Base-by-base conservation (phyloP, 176 grass and related monocot species). In the Luzula sylvatica region DNA sequence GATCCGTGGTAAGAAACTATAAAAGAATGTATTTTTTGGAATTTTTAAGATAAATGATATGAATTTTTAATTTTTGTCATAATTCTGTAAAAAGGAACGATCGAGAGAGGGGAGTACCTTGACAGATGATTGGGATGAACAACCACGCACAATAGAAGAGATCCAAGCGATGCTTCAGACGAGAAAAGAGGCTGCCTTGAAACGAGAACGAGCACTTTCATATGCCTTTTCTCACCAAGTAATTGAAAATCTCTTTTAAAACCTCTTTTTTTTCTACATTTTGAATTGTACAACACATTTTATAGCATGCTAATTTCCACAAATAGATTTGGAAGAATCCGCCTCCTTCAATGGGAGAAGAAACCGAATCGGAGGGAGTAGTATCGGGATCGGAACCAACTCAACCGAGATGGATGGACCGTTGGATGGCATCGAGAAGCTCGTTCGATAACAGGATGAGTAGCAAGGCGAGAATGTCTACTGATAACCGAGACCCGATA, bases 141-240 rank as follows among this genome's bases (percentile, higher is more conserved):
- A 78, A 53, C 78, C 85, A 21, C 60, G 72, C 46, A 98, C 85
- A 3, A 83, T 90, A 13, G 81, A 90, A 70, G 92, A 98, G 58
- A 98, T 98, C 73, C 92, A 98, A 35, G 75, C 81, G 1, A 82
- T 86, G 81, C 61, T 98, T 29, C 85, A 90, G 55, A 82, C 60
- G 0, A 72, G 90, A 56, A 82, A 86, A 50, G 90, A 89, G 44
- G 84, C 90, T 4, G 77, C 77, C 18, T 69, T 96, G 44, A 89
- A 96, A 57, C 80, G 90, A 15, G 90, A 96, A 67, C 71, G 77
- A 20, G 85, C 90, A 15, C 84, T 96, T 16, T 86, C 84, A 47
- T 86, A 89, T 25, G 90, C 90, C 0, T 96, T 96, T 71, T 89
- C 90, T 14, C 84, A 77, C 11, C 90, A 96, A 13, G 90, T 94